These are phyloP conservation scores for Sporothrix schenckii DNA, from an alignment of 2,329 filamentous ascomycete species.

Conservation along the genomic window DNA sequence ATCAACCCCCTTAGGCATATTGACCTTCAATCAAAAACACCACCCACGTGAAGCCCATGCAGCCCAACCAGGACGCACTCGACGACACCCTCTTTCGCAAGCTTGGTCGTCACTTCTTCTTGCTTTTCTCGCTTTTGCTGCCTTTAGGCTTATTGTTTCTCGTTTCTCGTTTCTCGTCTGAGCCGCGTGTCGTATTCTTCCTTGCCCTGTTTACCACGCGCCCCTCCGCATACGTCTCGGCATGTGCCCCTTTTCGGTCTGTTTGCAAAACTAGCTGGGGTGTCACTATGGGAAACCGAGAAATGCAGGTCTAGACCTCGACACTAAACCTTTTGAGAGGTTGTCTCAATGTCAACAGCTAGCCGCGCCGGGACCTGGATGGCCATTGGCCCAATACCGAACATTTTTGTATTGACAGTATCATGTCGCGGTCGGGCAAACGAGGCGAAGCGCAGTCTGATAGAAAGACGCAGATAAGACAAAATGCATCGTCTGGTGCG, in stretches of 20 bases:
- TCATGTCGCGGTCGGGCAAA: neutral
- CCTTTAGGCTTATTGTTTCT: neutral
- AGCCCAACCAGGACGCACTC: slow-evolving; percentile 23
- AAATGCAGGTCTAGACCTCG: neutral
- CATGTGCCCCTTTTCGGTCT: neutral
- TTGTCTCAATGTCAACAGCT: neutral
- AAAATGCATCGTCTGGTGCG: neutral
- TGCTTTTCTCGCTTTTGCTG: neutral
- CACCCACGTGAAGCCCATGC: slow-evolving; percentile 26
- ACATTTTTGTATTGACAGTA: neutral
- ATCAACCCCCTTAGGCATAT: neutral
- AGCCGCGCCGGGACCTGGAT: neutral
- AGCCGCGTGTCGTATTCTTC: neutral
- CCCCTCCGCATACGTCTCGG: neutral
- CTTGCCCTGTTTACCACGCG: neutral
- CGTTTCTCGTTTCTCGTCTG: neutral
- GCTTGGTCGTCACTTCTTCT: neutral
- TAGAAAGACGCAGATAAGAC: neutral
- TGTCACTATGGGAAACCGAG: no score
- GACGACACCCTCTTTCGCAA: slow-evolving; percentile 18
- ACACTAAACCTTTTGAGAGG: neutral
- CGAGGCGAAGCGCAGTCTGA: slow-evolving; percentile 9
- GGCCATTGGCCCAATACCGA: slow-evolving; percentile 4
- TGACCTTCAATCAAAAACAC: neutral
- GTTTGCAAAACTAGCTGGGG: no score